These are phyloP conservation scores for Geotrichum candidum DNA, from an alignment of 1,139 yeast genomes.

Conservation along the genomic window DNA sequence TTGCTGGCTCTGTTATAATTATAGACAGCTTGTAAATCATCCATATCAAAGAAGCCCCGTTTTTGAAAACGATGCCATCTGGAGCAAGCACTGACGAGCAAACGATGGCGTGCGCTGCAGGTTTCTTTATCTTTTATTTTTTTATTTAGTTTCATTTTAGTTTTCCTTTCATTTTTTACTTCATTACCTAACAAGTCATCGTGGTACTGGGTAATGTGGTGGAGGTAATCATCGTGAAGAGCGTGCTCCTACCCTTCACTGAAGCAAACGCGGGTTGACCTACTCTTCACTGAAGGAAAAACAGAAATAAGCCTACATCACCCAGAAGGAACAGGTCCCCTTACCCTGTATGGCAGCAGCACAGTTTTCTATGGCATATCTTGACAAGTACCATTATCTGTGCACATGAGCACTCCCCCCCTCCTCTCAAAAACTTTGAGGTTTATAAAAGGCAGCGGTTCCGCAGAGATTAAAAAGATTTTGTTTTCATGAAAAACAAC, in stretches of 20 bases:
- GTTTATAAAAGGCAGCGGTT: not conserved
- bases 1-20: too few species aligned
- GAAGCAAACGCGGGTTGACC: constrained; percentile 9
- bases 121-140: too few species aligned
- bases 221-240: not conserved
- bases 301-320: not conserved
- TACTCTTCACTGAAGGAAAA: constrained; percentile 14
- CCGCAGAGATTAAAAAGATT: not conserved
- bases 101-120: too few species aligned
- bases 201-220: not conserved
- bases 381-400: not conserved
- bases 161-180: too few species aligned
- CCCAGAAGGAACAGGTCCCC: not conserved
- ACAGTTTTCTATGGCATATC: not conserved
- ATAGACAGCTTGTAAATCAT: too few species aligned
- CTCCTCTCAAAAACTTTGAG: not conserved
- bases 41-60: too few species aligned
- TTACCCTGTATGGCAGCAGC: constrained; percentile 4
- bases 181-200: not conserved
- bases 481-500: not conserved
- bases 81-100: too few species aligned
- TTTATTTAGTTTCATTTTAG: too few species aligned
- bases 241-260: constrained; percentile 17
- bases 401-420: not conserved
- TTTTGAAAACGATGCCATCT: too few species aligned